These are phyloP conservation scores for Agaricales sp. DNA, from an alignment of 1,284 basidiomycete genomes.

Conservation along the genomic window DNA sequence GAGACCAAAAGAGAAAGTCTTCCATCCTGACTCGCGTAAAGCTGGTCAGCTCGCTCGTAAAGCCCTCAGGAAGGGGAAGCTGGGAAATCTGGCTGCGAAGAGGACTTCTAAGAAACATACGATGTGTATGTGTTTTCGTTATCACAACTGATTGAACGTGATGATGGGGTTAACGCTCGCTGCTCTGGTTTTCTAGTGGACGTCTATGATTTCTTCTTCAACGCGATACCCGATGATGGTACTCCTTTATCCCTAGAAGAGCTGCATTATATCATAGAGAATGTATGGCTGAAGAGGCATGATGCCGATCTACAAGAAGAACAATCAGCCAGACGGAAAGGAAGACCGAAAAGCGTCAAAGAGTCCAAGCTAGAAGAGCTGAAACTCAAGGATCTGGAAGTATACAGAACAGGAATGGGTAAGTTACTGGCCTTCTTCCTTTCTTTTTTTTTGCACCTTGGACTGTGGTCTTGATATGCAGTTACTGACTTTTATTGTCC, in stretches of 20 bases:
- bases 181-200: conserved; percentile 38
- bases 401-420: conserved; percentile 82
- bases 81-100: conserved; percentile 46
- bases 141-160: not conserved
- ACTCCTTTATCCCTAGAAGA: conserved; percentile 53
- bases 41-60: conserved; percentile 71
- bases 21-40: conserved; percentile 74
- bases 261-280: conserved; percentile 55
- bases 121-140: conserved; percentile 33
- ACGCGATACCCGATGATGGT: conserved; percentile 57
- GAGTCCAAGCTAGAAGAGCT: conserved; percentile 67
- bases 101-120: conserved; percentile 44
- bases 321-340: conserved; percentile 53
- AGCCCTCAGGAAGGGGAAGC: conserved; percentile 62
- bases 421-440: conserved; percentile 19
- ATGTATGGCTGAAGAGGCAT: conserved; percentile 68
- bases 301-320: conserved; percentile 63
- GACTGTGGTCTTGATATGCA: conserved; percentile 8
- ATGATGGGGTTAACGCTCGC: not conserved
- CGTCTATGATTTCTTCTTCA: conserved; percentile 73
- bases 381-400: conserved; percentile 56
- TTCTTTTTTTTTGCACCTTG: conserved; percentile 4
- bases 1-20: conserved; percentile 73
- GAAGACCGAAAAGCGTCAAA: conserved; percentile 67
- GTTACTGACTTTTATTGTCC: conserved; percentile 4